Percentiles rank a stretch among this genome's conserved stretches.
phyloP scores from a whole-genome alignment of 768 basidiomycete genomes.

The Suillus variegatus region DNA sequence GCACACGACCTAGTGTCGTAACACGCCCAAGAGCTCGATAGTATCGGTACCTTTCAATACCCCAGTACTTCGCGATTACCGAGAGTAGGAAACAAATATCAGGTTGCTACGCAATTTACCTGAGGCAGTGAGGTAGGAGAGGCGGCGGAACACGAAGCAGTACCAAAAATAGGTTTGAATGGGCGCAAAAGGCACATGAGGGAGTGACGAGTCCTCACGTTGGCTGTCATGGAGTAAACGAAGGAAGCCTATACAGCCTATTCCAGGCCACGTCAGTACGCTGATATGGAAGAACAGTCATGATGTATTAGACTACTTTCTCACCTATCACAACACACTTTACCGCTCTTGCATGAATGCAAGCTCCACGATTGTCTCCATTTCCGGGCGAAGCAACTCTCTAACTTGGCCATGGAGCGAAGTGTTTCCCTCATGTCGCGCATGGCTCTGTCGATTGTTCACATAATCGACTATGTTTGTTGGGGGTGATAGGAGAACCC shows the following conservation, averaged over 20 bases:
- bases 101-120: slow-evolving; percentile 15
- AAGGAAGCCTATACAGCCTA: neutral
- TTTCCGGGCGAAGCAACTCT: neutral
- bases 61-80: slow-evolving; percentile 27
- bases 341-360: neutral
- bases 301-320: neutral
- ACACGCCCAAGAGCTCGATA: slow-evolving; percentile 30
- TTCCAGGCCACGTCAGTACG: neutral
- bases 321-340: neutral
- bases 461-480: neutral
- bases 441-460: neutral
- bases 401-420: neutral
- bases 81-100: too few species aligned
- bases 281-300: neutral
- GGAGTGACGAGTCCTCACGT: neutral
- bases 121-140: slow-evolving; percentile 39
- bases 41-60: slow-evolving; percentile 22
- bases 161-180: neutral
- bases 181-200: neutral
- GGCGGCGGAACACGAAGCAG: slow-evolving; percentile 26
- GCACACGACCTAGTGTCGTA: too few species aligned
- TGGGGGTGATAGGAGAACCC: neutral
- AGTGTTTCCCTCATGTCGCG: neutral
- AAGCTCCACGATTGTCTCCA: neutral
- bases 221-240: neutral